Conservation (phyloP, 2,329 filamentous ascomycete genomes). For the Metarhizium guizhouense region DNA sequence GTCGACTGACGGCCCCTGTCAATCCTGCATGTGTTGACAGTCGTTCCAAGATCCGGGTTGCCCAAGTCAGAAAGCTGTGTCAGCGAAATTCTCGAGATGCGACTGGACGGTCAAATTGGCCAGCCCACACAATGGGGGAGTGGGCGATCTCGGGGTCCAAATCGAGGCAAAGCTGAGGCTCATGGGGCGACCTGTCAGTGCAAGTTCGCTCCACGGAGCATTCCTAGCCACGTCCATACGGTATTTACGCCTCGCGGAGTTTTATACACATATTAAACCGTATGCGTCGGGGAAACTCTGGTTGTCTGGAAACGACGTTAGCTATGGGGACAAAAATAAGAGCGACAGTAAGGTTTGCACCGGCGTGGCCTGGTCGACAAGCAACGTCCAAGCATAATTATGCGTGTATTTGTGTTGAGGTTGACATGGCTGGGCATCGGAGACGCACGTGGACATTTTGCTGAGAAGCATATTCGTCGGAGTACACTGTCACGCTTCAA, state of each 20-base stretch:
- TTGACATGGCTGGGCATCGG: not conserved
- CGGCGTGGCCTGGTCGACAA: not conserved
- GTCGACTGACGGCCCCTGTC: constrained; percentile 5
- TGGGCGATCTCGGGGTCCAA: constrained; percentile 17
- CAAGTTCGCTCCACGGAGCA: not conserved
- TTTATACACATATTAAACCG: not conserved
- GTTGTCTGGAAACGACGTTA: not conserved
- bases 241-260: too few species aligned
- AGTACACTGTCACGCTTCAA: not conserved
- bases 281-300: not conserved
- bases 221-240: too few species aligned
- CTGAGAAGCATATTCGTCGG: not conserved
- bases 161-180: constrained; percentile 12
- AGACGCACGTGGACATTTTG: not conserved
- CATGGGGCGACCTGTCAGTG: constrained; percentile 4
- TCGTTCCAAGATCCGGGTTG: constrained; percentile 7
- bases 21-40: constrained; percentile 10
- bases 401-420: not conserved
- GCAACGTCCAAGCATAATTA: not conserved
- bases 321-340: not conserved
- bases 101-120: constrained; percentile 19
- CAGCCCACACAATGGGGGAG: constrained; percentile 16
- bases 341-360: not conserved
- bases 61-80: constrained; percentile 12
- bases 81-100: constrained; percentile 18